phyloP scores from a whole-genome alignment of 345 rosid species.

The Excoecaria agallocha region DNA sequence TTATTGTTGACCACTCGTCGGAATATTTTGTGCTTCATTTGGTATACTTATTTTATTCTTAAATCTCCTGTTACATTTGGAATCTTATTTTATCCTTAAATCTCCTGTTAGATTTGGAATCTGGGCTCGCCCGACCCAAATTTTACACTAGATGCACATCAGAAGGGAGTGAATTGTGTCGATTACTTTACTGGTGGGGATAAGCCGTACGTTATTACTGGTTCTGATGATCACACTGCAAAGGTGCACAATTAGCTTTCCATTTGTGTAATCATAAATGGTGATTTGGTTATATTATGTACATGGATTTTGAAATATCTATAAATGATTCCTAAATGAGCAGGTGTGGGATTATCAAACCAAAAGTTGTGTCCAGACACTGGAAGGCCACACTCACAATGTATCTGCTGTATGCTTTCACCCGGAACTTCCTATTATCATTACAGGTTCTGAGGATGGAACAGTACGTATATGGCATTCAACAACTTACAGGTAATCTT shows the following conservation, averaged over 20 bases:
- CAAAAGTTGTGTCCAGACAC: constrained; percentile 70
- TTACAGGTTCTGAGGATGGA: constrained; percentile 87
- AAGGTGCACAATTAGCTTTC: constrained; percentile 46
- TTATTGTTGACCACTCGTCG: constrained; percentile 9
- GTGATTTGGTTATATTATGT: not conserved
- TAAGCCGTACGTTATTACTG: constrained; percentile 85
- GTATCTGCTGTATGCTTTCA: constrained; percentile 78
- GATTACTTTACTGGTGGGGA: constrained; percentile 96
- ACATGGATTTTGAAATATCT: constrained; percentile 3
- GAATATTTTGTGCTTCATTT: constrained; percentile 13
- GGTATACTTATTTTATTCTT: not conserved
- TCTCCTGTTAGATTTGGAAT: constrained; percentile 67
- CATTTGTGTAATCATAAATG: not conserved
- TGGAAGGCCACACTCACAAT: constrained; percentile 88
- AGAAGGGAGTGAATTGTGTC: constrained; percentile 88
- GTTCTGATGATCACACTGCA: constrained; percentile 95
- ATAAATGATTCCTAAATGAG: constrained; percentile 14
- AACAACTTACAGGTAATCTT: constrained; percentile 66
- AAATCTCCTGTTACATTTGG: constrained; percentile 4
- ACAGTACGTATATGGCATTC: constrained; percentile 82
- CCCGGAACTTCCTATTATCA: constrained; percentile 78
- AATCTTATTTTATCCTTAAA: not conserved
- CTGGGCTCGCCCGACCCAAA: constrained; percentile 94
- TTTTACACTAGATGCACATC: constrained; percentile 92
- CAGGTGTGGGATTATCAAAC: constrained; percentile 91